Base-by-base conservation (phyloP, 331 rosid genomes). In the Cydonia oblonga region DNA sequence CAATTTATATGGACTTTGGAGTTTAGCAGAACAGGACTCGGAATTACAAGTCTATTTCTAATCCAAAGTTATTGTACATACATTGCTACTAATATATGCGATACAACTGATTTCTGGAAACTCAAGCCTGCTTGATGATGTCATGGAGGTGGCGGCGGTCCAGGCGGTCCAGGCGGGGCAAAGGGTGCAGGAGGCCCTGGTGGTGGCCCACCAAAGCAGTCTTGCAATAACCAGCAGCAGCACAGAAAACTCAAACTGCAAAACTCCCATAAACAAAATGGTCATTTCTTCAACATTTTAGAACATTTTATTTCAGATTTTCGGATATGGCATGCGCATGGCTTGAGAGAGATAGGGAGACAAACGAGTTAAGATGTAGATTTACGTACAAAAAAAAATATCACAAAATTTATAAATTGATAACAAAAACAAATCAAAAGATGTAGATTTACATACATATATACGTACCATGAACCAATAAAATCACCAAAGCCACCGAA, bases 201-300 rank as follows among this genome's bases (percentile, higher is more conserved):
- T 32, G 85, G 86, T 19, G 86, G 84, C 5, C 87, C 87, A 8
- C 88, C 92, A 51, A 81, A 88, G 79, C 90, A 88, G 30, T 86
- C 87, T 71, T 18, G 83, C 3, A 88, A 46, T 63, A 88, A 25
- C 92, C 88, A 84, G 83, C 90, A 86, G 72, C 92, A 88, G 78
- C 92, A 88, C 69, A 88, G 10, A 60, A 78, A 68, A 73, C 24
- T 76, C 61, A 84, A 3, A 72, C 92, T 88, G 81, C 63, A 62
- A 63, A 33, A 22, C 11, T 14, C 33, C n/a, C 65, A 60, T 12
- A 40, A 40, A 40, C 49, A 40, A 40, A 4, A 40, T 40, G 49
- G 16, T 40, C 16, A 40, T 40, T 40, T 40, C 44, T 1, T 40
- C 49, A 7, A 40, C 49, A 40, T 40, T 40, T 12, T 40, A 40